A percentile compares a stretch with the other conserved stretches of the same genome.
Evolutionary conservation across 306 rosid genomes (phyloP).

Genomic region (Luffa acutangula): DNA sequence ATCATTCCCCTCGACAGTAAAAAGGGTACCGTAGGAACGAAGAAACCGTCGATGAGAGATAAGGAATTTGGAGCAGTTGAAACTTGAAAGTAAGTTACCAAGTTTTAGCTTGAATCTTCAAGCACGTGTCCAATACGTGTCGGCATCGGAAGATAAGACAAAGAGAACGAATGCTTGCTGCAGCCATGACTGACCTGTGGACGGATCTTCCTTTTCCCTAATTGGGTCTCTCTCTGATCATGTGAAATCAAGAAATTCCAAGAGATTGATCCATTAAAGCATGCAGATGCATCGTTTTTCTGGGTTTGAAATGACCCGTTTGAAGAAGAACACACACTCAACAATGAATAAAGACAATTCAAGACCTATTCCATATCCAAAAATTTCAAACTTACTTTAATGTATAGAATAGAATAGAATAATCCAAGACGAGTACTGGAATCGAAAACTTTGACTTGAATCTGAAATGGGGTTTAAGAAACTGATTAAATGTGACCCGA

Average conservation of each 20-base stretch:
- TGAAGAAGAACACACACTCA: background rate
- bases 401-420: too few species aligned
- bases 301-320: background rate
- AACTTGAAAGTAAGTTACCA: background rate
- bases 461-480: background rate
- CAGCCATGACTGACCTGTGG: background rate
- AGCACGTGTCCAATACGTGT: slow-evolving; percentile 7
- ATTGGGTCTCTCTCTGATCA: background rate
- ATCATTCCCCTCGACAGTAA: background rate
- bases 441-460: background rate
- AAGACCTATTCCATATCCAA: background rate
- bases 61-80: background rate
- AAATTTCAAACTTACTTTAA: background rate
- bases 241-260: background rate
- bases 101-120: background rate
- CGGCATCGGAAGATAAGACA: background rate
- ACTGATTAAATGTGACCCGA: background rate
- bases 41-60: slow-evolving; percentile 13
- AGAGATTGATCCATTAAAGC: background rate
- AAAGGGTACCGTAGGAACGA: slow-evolving; percentile 10
- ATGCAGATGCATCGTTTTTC: background rate
- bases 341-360: background rate
- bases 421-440: background rate
- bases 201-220: background rate
- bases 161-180: background rate